Evolutionary conservation across 2,329 filamentous ascomycete genomes (phyloP).

Genomic region (Paecilomyces sp.): DNA sequence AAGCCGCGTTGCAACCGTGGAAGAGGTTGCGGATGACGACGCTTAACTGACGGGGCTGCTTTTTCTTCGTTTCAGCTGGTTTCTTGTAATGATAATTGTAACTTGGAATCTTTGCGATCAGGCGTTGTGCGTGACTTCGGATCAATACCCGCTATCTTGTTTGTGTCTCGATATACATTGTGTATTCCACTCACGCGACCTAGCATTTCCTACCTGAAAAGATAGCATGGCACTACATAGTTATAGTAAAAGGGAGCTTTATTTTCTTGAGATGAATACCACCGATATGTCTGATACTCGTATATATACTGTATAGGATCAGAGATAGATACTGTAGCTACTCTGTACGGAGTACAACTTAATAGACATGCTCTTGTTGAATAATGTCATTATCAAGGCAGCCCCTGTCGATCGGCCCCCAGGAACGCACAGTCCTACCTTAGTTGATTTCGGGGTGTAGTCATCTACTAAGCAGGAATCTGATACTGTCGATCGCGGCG

Average conservation of each 20-base stretch:
- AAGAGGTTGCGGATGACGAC: conserved; percentile 26
- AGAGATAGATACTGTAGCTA: neutral
- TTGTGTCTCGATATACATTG: neutral
- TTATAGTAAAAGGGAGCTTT: neutral
- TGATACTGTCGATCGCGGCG: neutral
- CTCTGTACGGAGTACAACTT: neutral
- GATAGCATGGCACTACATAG: neutral
- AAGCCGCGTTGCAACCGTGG: conserved; percentile 25
- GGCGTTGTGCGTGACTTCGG: neutral
- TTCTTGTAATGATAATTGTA: neutral
- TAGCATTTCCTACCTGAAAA: neutral
- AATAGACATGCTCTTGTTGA: neutral
- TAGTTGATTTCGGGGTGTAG: neutral
- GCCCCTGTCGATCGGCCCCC: neutral
- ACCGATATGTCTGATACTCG: neutral
- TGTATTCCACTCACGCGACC: neutral
- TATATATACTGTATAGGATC: neutral
- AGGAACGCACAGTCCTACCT: neutral
- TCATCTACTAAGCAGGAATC: neutral
- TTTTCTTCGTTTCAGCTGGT: neutral
- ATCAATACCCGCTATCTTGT: neutral
- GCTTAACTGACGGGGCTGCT: neutral
- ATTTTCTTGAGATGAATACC: too few species aligned
- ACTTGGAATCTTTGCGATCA: neutral
- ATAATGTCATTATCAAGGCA: neutral